phyloP scores from a whole-genome alignment of 1,139 yeast genomes.

The Geotrichum carabidarum region DNA sequence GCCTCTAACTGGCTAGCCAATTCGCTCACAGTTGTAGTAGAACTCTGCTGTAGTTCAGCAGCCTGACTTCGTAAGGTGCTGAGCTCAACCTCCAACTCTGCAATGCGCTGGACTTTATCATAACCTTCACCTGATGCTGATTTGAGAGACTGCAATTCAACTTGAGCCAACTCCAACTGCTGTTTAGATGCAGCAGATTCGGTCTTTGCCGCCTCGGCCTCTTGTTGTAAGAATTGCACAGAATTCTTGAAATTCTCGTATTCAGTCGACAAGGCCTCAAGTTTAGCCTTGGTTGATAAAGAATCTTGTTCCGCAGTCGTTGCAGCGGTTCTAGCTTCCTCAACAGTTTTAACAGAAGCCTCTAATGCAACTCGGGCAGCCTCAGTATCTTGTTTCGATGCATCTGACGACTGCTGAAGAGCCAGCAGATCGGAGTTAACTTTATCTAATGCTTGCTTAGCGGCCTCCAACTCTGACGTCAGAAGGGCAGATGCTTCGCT shows the following conservation, averaged over 20 bases:
- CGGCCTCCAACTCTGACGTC: slow-evolving; percentile 18
- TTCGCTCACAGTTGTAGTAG: slow-evolving; percentile 16
- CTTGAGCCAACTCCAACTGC: slow-evolving; percentile 28
- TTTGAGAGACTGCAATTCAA: slow-evolving; percentile 29
- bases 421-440: slow-evolving; percentile 23
- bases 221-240: slow-evolving; percentile 35
- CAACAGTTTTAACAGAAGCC: slow-evolving; percentile 27
- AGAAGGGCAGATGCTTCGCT: slow-evolving; percentile 4
- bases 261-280: slow-evolving; percentile 26
- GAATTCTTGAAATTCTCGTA: slow-evolving; percentile 38
- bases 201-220: slow-evolving; percentile 30
- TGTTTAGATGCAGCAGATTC: slow-evolving; percentile 27
- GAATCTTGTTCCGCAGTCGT: slow-evolving; percentile 30
- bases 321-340: slow-evolving; percentile 31
- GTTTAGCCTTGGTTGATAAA: slow-evolving; percentile 34
- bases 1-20: slow-evolving; percentile 13
- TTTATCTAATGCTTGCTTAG: slow-evolving; percentile 14
- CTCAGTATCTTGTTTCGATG: slow-evolving; percentile 18
- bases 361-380: slow-evolving; percentile 21
- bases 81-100: slow-evolving; percentile 28
- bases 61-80: slow-evolving; percentile 27
- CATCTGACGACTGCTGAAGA: slow-evolving; percentile 27
- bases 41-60: slow-evolving; percentile 22
- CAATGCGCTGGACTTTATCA: slow-evolving; percentile 28
- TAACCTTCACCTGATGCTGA: slow-evolving; percentile 20